Conservation (phyloP, 192 early-diverging fungal species). For the Mortierella antarctica region DNA sequence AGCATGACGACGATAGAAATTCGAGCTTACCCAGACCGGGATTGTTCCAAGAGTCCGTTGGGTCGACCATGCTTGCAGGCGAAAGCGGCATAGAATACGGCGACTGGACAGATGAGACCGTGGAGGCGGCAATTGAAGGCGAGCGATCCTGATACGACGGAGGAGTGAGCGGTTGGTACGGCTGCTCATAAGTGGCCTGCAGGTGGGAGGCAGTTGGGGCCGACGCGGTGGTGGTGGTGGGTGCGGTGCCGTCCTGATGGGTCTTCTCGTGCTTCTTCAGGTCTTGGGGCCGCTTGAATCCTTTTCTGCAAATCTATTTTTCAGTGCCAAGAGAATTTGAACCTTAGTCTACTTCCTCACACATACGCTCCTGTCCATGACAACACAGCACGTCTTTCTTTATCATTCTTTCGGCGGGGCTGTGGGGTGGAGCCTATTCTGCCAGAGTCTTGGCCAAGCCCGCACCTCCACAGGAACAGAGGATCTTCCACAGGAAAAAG, state of each 20-base stretch:
- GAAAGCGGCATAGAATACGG: conserved; percentile 42
- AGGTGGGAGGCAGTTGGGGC: not conserved
- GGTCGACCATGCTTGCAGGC: conserved; percentile 41
- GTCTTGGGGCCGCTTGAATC: conserved; percentile 95
- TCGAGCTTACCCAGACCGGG: conserved; percentile 36
- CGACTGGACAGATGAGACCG: conserved; percentile 28
- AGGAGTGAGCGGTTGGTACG: conserved; percentile 36
- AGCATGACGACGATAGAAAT: not conserved
- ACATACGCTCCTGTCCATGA: not conserved
- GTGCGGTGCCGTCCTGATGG: conserved; percentile 56
- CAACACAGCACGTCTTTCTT: not conserved
- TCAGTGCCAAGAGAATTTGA: conserved; percentile 26
- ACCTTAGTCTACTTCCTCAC: not conserved
- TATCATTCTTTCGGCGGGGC: not conserved
- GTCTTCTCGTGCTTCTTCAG: conserved; percentile 94
- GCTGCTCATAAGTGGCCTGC: conserved; percentile 22
- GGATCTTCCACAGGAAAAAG: not conserved
- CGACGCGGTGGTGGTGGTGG: not conserved
- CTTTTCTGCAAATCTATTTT: conserved; percentile 76
- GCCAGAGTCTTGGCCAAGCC: not conserved
- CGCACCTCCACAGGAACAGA: not conserved
- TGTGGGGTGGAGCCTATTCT: conserved; percentile 1
- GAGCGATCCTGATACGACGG: conserved; percentile 45
- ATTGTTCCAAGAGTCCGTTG: conserved; percentile 37
- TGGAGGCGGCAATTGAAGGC: conserved; percentile 43